Evolutionary conservation across 2,329 filamentous ascomycete genomes (phyloP), one percentile per base, ranked within the genome.

Genomic region (Gnomoniopsis sp.): DNA sequence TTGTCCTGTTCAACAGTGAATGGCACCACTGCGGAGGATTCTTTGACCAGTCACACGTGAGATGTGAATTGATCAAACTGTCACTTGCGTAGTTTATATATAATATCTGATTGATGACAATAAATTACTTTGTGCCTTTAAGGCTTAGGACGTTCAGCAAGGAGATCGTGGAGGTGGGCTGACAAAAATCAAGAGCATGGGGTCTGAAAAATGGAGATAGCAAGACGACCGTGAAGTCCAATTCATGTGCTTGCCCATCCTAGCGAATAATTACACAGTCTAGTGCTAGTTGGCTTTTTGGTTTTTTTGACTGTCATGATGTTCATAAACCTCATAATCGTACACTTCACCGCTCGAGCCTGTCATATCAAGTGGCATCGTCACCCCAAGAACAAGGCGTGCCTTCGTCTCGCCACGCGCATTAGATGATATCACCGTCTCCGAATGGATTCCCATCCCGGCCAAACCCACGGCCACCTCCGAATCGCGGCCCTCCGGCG

Each of bases 401-500:
- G 43, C 12, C 22, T 23, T 17, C n/a, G n/a, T 43, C 7, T 2
- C 26, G n/a, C 50, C 36, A 17, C 22, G 14, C 41, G 22, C 41
- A n/a, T 66, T 57, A 72, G 6, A 72, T 72, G 10, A 72, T 72
- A 53, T 69, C 71, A 17, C 69, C 67, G 6, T 68, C 68, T n/a
- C 76, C 77, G 63, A 75, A 77, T 6, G 75, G 69, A 47, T 74
- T 65, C 52, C 70, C 69, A 23, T 75, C 69, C 41, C 10, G 11
- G n/a, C 41, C 41, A 19, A 44, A 44, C n/a, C 15, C 74, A 1
- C 72, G 62, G 1, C 74, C 68, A 8, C 80, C 79, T 6, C 77
- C 76, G 52, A 79, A 76, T 49, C 79, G 69, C 3, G 79, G 79
- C 15, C 62, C 62, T 2, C 71, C 66, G 1, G 75, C 78, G 0